Evolutionary conservation across 2,329 filamentous ascomycete genomes (phyloP).

Genomic region (Pseudogymnoascus verrucosus): DNA sequence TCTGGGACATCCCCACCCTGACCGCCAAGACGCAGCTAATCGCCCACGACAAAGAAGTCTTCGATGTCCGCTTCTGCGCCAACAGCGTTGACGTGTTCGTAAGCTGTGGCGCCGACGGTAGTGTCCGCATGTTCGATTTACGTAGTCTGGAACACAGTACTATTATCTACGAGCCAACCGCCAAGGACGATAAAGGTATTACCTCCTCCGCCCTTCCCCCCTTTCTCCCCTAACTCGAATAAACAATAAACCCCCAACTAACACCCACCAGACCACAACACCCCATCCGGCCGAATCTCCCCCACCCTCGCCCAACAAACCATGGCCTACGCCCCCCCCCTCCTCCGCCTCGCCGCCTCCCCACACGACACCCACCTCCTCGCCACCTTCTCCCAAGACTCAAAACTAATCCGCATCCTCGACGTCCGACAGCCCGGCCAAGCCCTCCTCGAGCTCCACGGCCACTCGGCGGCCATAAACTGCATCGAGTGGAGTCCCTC

Average conservation of each 20-base stretch:
- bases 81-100: conserved; percentile 99
- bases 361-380: conserved; percentile 93
- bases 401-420: conserved; percentile 83
- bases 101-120: conserved; percentile 93
- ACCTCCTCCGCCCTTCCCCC: background rate
- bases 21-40: conserved; percentile 98
- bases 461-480: conserved; percentile 78
- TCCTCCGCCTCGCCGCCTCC: conserved; percentile 77
- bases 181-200: conserved; percentile 68
- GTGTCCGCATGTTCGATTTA: conserved; percentile 97
- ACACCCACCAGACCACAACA: conserved; percentile 38
- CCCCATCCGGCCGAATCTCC: conserved; percentile 53
- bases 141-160: conserved; percentile 95
- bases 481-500: conserved; percentile 93
- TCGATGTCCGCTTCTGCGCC: conserved; percentile 95
- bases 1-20: conserved; percentile 97
- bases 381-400: conserved; percentile 94
- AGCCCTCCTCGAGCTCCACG: conserved; percentile 84
- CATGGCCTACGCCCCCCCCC: conserved; percentile 66
- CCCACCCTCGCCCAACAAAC: conserved; percentile 71
- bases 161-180: conserved; percentile 95
- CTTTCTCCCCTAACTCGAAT: background rate
- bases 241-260: conserved; percentile 12
- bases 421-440: conserved; percentile 95
- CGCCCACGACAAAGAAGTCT: conserved; percentile 97